Conservation (phyloP, 139 green algal species). For the Chlamydomonas urium region DNA sequence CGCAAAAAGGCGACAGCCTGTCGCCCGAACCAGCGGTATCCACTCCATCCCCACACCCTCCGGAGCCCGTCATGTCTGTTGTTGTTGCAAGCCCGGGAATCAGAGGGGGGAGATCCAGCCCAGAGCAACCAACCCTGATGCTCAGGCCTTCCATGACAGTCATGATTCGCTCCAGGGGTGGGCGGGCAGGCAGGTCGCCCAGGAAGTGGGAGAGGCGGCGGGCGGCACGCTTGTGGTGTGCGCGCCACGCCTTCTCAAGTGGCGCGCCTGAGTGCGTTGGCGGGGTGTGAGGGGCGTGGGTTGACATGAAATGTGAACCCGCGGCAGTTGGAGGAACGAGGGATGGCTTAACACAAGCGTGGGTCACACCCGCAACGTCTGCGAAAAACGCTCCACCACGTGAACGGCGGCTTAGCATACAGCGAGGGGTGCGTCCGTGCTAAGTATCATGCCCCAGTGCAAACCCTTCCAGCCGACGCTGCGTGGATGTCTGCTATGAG, state of each 20-base stretch:
- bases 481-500: background rate
- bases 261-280: background rate
- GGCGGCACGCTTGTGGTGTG: slow-evolving; percentile 31
- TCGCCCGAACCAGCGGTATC: too few relatives aligned
- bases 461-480: background rate
- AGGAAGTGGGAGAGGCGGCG: slow-evolving; percentile 27
- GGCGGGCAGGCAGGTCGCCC: slow-evolving; percentile 36
- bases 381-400: background rate
- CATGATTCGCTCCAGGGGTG: slow-evolving; percentile 42
- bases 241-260: slow-evolving; percentile 32
- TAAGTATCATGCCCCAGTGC: background rate
- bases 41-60: too few relatives aligned
- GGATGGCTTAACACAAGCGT: background rate
- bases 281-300: background rate
- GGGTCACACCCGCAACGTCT: background rate
- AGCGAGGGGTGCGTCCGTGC: background rate
- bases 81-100: background rate
- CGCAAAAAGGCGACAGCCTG: too few relatives aligned
- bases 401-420: background rate
- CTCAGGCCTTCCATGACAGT: slow-evolving; percentile 22
- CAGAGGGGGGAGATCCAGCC: slow-evolving; percentile 20
- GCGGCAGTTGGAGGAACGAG: background rate
- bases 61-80: too few relatives aligned
- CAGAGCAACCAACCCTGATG: slow-evolving; percentile 22
- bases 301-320: background rate